Conservation (phyloP, 257 asterid species). For the Scutellaria baicalensis region DNA sequence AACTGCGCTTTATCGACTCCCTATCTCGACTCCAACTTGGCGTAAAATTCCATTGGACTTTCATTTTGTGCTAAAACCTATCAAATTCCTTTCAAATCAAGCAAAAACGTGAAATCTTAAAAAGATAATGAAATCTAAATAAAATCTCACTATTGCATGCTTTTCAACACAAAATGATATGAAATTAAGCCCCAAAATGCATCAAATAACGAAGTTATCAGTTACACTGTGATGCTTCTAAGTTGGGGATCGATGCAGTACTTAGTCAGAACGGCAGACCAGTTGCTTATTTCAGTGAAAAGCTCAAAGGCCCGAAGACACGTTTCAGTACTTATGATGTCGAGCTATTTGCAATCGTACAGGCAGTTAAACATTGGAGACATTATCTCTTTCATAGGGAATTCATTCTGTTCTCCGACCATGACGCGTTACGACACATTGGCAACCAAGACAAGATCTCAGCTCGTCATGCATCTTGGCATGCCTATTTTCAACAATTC, state of each 20-base stretch:
- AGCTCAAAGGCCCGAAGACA: not conserved
- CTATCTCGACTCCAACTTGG: too few species aligned
- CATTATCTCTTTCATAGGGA: not conserved
- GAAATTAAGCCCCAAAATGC: too few species aligned
- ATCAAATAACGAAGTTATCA: too few species aligned
- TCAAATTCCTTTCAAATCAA: too few species aligned
- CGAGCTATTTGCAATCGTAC: not conserved
- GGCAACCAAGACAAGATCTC: not conserved
- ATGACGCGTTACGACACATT: not conserved
- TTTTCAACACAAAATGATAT: too few species aligned
- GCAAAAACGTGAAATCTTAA: too few species aligned
- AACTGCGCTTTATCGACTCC: too few species aligned
- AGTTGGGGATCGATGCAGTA: not conserved
- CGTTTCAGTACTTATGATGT: not conserved
- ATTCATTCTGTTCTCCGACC: not conserved
- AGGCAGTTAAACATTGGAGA: not conserved
- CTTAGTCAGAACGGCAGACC: not conserved
- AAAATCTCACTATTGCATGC: too few species aligned
- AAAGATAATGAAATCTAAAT: too few species aligned
- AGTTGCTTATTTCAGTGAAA: not conserved
- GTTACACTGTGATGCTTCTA: too few species aligned
- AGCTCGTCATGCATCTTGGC: not conserved
- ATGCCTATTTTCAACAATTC: not conserved
- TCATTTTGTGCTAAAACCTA: too few species aligned
- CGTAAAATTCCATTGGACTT: too few species aligned